Evolutionary conservation across 2,329 filamentous ascomycete species (phyloP).

Genomic region (Ramularia endophylla): DNA sequence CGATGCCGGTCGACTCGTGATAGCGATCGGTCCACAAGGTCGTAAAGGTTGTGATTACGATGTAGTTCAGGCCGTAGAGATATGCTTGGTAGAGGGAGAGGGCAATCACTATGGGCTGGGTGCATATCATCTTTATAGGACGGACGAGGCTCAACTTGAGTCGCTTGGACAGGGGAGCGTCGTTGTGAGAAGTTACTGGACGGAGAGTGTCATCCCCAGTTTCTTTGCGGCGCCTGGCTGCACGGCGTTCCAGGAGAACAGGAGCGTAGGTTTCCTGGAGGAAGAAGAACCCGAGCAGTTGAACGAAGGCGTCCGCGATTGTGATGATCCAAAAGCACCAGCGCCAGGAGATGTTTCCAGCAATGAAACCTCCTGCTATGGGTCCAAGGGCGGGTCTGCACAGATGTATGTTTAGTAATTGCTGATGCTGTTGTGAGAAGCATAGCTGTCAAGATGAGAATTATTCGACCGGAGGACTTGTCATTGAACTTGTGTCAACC

Average conservation of each 20-base stretch:
- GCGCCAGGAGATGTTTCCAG: slow-evolving; percentile 60
- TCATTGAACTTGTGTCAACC: too few relatives aligned
- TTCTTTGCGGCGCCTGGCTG: slow-evolving; percentile 42
- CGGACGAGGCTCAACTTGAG: slow-evolving; percentile 44
- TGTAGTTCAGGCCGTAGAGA: slow-evolving; percentile 25
- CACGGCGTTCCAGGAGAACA: slow-evolving; percentile 42
- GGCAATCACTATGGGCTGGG: slow-evolving; percentile 21
- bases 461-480: too few relatives aligned
- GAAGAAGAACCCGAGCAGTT: slow-evolving; percentile 34
- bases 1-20: slow-evolving; percentile 16
- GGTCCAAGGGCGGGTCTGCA: slow-evolving; percentile 42
- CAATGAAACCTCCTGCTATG: slow-evolving; percentile 58
- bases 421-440: too few relatives aligned
- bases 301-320: slow-evolving; percentile 23
- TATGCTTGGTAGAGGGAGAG: slow-evolving; percentile 23
- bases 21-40: slow-evolving; percentile 19
- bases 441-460: too few relatives aligned
- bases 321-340: slow-evolving; percentile 71
- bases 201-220: slow-evolving; percentile 41
- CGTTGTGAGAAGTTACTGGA: slow-evolving; percentile 24
- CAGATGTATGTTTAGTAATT: background rate
- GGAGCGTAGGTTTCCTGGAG: slow-evolving; percentile 45
- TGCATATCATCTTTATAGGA: slow-evolving; percentile 39
- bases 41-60: slow-evolving; percentile 23
- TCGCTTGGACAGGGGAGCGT: too few relatives aligned